A percentile compares a stretch with the other conserved stretches of the same genome.
Evolutionary conservation across 2,329 filamentous ascomycete genomes (phyloP).

Genomic region (Parascedosporium putredinis): DNA sequence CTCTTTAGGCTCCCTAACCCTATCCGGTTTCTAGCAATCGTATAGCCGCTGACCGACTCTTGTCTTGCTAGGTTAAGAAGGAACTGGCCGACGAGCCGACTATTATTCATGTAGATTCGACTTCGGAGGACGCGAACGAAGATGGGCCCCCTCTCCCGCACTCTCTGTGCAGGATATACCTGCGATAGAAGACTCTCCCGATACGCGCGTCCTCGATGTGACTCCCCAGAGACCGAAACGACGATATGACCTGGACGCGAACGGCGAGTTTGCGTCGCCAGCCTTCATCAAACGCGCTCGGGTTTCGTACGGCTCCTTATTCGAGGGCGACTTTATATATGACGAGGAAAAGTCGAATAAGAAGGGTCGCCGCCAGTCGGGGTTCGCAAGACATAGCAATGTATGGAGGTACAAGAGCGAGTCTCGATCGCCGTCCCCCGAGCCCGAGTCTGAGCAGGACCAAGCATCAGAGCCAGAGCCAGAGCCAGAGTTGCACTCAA

Average conservation of each 20-base stretch:
- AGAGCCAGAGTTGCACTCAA: no score
- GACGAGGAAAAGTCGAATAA: conserved; percentile 45
- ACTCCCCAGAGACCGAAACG: conserved; percentile 4
- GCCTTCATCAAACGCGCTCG: conserved; percentile 67
- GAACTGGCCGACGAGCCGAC: conserved; percentile 36
- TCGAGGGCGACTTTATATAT: conserved; percentile 54
- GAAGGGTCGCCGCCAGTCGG: conserved; percentile 42
- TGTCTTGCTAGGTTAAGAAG: conserved; percentile 16
- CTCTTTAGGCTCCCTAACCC: conserved; percentile 5
- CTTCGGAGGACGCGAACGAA: conserved; percentile 13
- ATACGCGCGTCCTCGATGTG: not conserved
- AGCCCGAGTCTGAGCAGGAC: conserved; percentile 30
- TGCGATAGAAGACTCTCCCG: conserved; percentile 12
- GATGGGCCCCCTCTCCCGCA: conserved; percentile 4
- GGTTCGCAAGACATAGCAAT: conserved; percentile 52
- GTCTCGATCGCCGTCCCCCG: conserved; percentile 51
- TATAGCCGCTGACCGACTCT: no score
- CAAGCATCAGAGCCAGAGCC: conserved; percentile 16
- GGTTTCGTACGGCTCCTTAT: conserved; percentile 57
- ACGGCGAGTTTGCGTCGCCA: conserved; percentile 60
- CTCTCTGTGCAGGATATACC: not conserved
- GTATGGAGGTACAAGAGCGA: conserved; percentile 67
- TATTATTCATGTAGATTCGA: conserved; percentile 39
- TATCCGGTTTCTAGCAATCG: no score
- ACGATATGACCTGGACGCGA: not conserved